phyloP scores from a whole-genome alignment of 495 filamentous ascomycete genomes.

The Neurospora discreta region DNA sequence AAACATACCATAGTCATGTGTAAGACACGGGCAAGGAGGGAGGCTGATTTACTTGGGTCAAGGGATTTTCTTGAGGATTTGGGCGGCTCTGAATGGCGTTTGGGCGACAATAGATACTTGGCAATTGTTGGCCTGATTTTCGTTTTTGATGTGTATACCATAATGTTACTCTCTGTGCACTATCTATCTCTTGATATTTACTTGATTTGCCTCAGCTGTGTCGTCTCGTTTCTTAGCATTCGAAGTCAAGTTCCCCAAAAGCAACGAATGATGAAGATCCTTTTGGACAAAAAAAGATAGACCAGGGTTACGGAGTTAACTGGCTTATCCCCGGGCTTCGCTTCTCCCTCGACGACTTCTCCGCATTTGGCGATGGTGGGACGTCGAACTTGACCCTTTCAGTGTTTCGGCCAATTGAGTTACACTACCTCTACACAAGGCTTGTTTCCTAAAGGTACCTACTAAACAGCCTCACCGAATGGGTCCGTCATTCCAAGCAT shows the following conservation, averaged over 20 bases:
- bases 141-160: background rate
- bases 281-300: background rate
- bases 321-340: background rate
- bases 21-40: background rate
- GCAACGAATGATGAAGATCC: background rate
- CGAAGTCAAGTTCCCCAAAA: background rate
- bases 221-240: background rate
- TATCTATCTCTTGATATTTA: background rate
- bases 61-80: background rate
- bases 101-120: slow-evolving; percentile 1
- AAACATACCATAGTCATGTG: background rate
- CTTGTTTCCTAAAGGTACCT: background rate
- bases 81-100: background rate
- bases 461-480: background rate
- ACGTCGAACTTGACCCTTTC: background rate
- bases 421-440: background rate
- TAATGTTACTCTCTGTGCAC: background rate
- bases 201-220: background rate
- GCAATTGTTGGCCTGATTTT: background rate
- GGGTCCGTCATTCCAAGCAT: background rate
- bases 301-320: background rate
- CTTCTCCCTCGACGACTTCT: background rate
- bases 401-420: background rate
- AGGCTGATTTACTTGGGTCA: background rate
- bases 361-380: background rate